Evolutionary conservation across 495 filamentous ascomycete genomes (phyloP), one percentile per base, ranked within the genome.

Genomic region (Daldinia concentrica): DNA sequence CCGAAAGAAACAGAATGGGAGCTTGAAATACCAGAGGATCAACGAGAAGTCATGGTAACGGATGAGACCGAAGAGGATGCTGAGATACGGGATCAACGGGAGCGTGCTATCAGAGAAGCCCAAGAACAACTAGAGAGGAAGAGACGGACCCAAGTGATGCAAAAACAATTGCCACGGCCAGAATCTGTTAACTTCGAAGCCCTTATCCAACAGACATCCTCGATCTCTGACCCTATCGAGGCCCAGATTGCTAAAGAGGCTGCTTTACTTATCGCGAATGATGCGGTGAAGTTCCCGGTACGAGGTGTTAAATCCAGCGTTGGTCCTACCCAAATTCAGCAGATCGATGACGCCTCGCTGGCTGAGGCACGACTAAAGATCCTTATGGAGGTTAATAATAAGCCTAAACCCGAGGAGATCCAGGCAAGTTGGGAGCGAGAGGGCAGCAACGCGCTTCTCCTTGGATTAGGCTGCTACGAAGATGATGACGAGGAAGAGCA

Each of bases 1-100:
- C 95, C 95, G 0, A 97, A 94, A 75, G 91, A 95, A 67, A 90
- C 88, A 0, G 94, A 97, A 66, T 97, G 90, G 88, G 94, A 98
- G 65, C 84, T 98, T 30, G 96, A 97, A 79, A 84, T 97, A 34
- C 95, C 95, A 0, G 93, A 95, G 52, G 94, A 97, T 60, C 86
- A 90, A 39, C 82, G 86, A 57, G 94, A 96, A 76, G 79, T 81
- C 59, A 81, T 82, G 6, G 76, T 78, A 9, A 82, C 86, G 48
- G 85, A 91, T 56, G 75, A 78, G 29, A 69, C 75, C 11, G 91
- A 91, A 76, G 94, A 98, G 78, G 95, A 99, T 78, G 89, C 94
- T 0, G 95, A 91, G 22, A 88, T 92, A 64, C 87, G 90, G 24
- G 95, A 98, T 78, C 86, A 88, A 61, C 85, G 92, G 62, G 89